phyloP scores from a whole-genome alignment of 2,329 filamentous ascomycete species.

The Fusarium globosum region DNA sequence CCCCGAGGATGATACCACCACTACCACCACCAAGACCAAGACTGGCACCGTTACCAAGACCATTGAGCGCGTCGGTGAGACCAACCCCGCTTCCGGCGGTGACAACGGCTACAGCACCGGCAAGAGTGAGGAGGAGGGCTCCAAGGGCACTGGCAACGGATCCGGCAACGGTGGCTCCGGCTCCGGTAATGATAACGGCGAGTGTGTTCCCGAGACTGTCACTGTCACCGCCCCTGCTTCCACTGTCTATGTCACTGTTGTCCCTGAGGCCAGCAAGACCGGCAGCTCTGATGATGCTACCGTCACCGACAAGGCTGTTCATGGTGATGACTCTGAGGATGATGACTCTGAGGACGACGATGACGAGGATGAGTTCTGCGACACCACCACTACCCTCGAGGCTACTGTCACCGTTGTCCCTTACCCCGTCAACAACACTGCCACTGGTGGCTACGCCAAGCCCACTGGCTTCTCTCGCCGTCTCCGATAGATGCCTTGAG shows the following conservation, averaged over 20 bases:
- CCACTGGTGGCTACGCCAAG: conserved; percentile 48
- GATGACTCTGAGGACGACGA: conserved; percentile 33
- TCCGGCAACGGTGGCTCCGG: conserved; percentile 9
- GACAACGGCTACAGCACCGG: conserved; percentile 34
- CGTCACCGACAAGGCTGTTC: conserved; percentile 33
- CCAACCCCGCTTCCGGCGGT: conserved; percentile 36
- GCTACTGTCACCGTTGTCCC: conserved; percentile 54
- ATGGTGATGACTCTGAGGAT: conserved; percentile 24
- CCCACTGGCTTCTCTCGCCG: conserved; percentile 52
- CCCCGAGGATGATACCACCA: conserved; percentile 49
- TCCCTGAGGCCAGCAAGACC: conserved; percentile 37
- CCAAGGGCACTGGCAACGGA: conserved; percentile 19
- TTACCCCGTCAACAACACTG: conserved; percentile 55
- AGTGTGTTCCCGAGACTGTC: conserved; percentile 44
- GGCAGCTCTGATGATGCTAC: conserved; percentile 33
- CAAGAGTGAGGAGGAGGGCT: conserved; percentile 14
- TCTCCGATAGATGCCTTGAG: conserved; percentile 46
- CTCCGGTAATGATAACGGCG: conserved; percentile 8
- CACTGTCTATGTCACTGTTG: conserved; percentile 53
- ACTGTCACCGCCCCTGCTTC: conserved; percentile 49
- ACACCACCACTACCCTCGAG: conserved; percentile 45
- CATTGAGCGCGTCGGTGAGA: conserved; percentile 44
- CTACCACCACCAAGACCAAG: conserved; percentile 53
- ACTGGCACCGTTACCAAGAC: conserved; percentile 52
- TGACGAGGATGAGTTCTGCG: conserved; percentile 36